Evolutionary conservation across 1,284 basidiomycete genomes (phyloP).

Genomic region (Ceratobasidium sp.): DNA sequence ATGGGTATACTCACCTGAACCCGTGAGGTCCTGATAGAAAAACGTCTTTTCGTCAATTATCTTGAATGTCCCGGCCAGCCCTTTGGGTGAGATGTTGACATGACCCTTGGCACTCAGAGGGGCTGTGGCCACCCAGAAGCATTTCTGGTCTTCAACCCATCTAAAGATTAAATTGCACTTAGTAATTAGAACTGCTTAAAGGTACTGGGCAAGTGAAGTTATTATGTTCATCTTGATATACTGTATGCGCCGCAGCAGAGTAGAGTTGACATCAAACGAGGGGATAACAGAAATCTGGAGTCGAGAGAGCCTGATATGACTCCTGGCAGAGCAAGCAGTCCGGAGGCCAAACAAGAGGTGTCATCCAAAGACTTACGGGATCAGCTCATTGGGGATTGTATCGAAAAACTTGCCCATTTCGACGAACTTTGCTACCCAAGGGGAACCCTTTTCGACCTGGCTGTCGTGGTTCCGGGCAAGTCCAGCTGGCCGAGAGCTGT

Average conservation of each 20-base stretch:
- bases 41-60: conserved; percentile 65
- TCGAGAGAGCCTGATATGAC: background rate
- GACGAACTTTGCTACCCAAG: background rate
- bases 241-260: conserved; percentile 25
- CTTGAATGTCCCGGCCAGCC: conserved; percentile 64
- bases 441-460: background rate
- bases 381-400: conserved; percentile 63
- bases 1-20: conserved; percentile 64
- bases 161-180: background rate
- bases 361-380: conserved; percentile 51
- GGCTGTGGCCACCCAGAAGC: conserved; percentile 73
- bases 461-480: conserved; percentile 14
- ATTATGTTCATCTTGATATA: too few relatives aligned
- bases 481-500: background rate
- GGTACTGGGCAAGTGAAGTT: background rate
- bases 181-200: background rate
- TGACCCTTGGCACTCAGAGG: conserved; percentile 66
- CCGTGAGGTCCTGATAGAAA: conserved; percentile 74
- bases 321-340: background rate
- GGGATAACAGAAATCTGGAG: background rate
- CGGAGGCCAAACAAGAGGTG: background rate
- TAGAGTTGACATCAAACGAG: background rate
- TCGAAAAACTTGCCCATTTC: conserved; percentile 66
- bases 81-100: conserved; percentile 70
- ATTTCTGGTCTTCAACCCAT: conserved; percentile 69